These are phyloP conservation scores for Fusarium miscanthi DNA, from an alignment of 2,329 filamentous ascomycete genomes.

Conservation along the genomic window DNA sequence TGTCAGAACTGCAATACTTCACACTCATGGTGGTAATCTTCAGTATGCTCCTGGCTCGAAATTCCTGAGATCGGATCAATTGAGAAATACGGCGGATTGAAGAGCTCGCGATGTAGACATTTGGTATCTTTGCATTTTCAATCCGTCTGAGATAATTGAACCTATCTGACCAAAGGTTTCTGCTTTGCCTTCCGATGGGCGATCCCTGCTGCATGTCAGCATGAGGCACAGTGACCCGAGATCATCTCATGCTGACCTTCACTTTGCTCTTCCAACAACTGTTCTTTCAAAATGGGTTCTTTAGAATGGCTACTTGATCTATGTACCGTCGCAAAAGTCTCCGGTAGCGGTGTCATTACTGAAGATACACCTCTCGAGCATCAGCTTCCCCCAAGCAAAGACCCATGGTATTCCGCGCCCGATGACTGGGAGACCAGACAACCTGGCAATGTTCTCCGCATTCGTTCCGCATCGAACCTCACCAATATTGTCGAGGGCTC, in stretches of 20 bases:
- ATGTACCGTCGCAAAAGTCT: background rate
- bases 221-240: background rate
- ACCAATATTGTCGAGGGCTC: constrained; percentile 11
- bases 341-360: accelerated
- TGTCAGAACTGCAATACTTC: background rate
- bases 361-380: background rate
- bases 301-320: background rate
- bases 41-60: background rate
- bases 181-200: background rate
- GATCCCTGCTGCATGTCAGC: constrained; percentile 9
- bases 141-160: background rate
- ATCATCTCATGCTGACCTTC: background rate
- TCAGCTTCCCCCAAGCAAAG: constrained; percentile 10
- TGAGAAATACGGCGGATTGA: background rate
- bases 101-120: accelerated
- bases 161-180: too few relatives aligned
- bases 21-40: background rate
- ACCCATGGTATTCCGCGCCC: constrained; percentile 23
- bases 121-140: accelerated
- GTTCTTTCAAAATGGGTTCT: background rate
- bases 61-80: accelerated
- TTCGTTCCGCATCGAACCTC: constrained; percentile 30
- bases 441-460: constrained; percentile 29
- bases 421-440: constrained; percentile 1
- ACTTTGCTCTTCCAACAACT: accelerated